Conservation (phyloP, 768 basidiomycete species). For the Tulasnella sp. region DNA sequence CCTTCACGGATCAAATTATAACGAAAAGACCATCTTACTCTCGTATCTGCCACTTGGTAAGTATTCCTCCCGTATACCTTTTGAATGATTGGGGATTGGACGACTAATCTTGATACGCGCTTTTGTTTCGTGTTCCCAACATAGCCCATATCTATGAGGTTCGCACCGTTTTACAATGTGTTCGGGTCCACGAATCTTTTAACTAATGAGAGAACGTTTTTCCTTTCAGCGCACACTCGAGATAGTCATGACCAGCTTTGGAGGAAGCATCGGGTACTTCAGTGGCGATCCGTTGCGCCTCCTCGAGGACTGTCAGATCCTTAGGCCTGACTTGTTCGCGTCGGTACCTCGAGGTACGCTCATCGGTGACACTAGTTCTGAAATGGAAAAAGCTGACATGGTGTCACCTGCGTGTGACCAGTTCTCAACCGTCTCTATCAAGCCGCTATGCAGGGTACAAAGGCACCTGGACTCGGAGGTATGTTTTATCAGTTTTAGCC, state of each 20-base stretch:
- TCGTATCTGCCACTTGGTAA: slow-evolving; percentile 65
- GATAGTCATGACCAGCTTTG: slow-evolving; percentile 43
- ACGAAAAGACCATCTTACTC: slow-evolving; percentile 38
- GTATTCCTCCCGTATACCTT: background rate
- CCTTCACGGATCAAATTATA: slow-evolving; percentile 41
- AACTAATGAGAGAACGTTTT: background rate
- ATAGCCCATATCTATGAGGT: slow-evolving; percentile 81
- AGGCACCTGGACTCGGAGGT: slow-evolving; percentile 60
- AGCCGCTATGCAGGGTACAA: slow-evolving; percentile 36
- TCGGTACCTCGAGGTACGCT: slow-evolving; percentile 54
- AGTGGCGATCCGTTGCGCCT: slow-evolving; percentile 83
- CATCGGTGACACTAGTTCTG: background rate
- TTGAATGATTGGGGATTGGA: background rate
- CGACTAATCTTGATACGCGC: too few species aligned
- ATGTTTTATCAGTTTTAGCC: slow-evolving; percentile 30
- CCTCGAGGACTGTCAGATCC: slow-evolving; percentile 75
- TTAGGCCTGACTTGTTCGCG: slow-evolving; percentile 76
- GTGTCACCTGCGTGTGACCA: too few species aligned
- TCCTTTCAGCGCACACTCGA: slow-evolving; percentile 38
- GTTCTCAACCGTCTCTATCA: slow-evolving; percentile 75
- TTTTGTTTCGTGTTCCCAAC: too few species aligned
- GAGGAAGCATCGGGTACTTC: slow-evolving; percentile 72
- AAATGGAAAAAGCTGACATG: too few species aligned
- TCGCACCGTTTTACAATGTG: too few species aligned
- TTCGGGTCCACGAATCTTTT: too few species aligned